Evolutionary conservation across 2,329 filamentous ascomycete species (phyloP), one percentile per base, ranked within the genome.

Genomic region (Trichoderma asperellum): DNA sequence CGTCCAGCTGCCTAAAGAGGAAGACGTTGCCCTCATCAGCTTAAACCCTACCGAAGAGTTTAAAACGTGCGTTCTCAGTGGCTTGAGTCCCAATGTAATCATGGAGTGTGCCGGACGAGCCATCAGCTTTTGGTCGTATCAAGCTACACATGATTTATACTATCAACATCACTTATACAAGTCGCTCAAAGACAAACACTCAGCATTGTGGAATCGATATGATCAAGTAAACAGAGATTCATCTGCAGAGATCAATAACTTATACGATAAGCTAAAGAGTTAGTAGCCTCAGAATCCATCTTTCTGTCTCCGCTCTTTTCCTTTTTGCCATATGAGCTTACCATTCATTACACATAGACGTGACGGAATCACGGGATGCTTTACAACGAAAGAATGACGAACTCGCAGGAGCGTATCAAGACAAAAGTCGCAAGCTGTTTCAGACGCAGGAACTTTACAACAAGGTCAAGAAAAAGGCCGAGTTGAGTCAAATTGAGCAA

Each of bases 11-110:
- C 81, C 83, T 8, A 91, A 90, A 71, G 88, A 88, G 0, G 91
- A 96, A 73, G 93, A 96, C 81, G 92, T 89, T 4, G 88, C 92
- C 11, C 83, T 90, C 24, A 87, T 90, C 0, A 86, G 89, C 35
- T 84, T 97, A 52, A 92, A 90, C 70, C 93, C 93, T 0, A 90
- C 89, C 0, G 94, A 97, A 75, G 93, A 96, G 73, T 97, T 96
- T 83, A 97, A 97, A 79, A 93, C 92, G 0, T 94, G 90, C 70
- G 87, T 96, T 0, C 83, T 97, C 12, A 93, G 92, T 75, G 95
- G 95, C 0, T 81, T 97, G 0, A 92, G 89, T 70, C 95, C 95
- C 0, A 90, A 86, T 40, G 85, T 90, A 35, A 92, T 97, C 72
- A 93, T 97, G 86, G 94, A 97, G 74, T 96, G 93, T 79, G 91